Conservation (phyloP, 257 asterid species). For the Solanum megistacrolobum region DNA sequence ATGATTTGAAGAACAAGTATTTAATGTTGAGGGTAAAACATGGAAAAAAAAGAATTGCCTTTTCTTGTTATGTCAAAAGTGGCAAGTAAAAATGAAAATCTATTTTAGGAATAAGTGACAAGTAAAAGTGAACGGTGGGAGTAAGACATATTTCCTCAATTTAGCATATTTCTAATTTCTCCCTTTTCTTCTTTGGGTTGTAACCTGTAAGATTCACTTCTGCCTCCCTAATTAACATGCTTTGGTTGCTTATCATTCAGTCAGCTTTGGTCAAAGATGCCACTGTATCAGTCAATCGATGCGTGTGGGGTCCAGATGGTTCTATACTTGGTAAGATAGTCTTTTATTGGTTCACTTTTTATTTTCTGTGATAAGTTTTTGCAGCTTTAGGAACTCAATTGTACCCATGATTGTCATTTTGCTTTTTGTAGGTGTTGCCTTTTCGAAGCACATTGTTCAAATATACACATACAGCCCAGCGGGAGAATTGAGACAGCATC, state of each 20-base stretch:
- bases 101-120: not conserved
- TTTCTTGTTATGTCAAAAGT: not conserved
- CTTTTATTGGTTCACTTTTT: not conserved
- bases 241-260: constrained; percentile 32
- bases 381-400: not conserved
- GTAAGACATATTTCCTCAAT: not conserved
- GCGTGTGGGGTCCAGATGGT: constrained; percentile 97
- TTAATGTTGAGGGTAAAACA: not conserved
- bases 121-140: not conserved
- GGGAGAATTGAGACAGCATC: constrained; percentile 80
- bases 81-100: not conserved
- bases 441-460: constrained; percentile 91
- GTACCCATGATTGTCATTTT: constrained; percentile 4
- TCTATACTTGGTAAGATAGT: constrained; percentile 66
- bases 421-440: constrained; percentile 65
- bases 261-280: constrained; percentile 85
- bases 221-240: not conserved
- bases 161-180: not conserved
- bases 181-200: not conserved
- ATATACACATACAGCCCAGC: constrained; percentile 68
- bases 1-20: not conserved
- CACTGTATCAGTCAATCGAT: constrained; percentile 75
- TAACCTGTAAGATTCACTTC: not conserved
- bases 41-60: not conserved
- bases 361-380: not conserved